Percentiles rank a stretch among this genome's conserved stretches.
Evolutionary conservation across 352 stramenopile genomes (phyloP).

Genomic region (Hyaloperonospora arabidopsidis): DNA sequence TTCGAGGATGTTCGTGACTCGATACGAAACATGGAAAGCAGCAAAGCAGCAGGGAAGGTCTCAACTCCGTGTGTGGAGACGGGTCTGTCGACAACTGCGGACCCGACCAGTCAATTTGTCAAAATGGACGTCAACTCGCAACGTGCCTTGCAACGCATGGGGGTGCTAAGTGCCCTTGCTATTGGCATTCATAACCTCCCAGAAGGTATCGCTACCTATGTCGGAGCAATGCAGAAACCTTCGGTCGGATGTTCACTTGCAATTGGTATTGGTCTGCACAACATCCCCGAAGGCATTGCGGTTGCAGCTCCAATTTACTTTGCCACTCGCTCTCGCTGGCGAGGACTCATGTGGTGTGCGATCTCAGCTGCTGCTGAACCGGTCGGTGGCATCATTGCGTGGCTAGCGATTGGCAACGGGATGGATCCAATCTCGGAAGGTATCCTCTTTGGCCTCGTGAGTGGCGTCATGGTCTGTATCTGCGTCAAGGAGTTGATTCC

Average conservation of each 20-base stretch:
- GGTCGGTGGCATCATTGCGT: conserved; percentile 84
- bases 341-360: conserved; percentile 89
- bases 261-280: conserved; percentile 93
- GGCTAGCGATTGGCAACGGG: conserved; percentile 63
- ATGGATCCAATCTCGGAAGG: conserved; percentile 68
- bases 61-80: conserved; percentile 19
- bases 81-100: background rate
- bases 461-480: conserved; percentile 93
- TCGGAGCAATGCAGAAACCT: conserved; percentile 84
- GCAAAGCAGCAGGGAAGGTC: conserved; percentile 3
- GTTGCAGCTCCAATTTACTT: conserved; percentile 96
- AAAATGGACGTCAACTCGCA: conserved; percentile 30
- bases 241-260: conserved; percentile 87
- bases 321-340: conserved; percentile 86
- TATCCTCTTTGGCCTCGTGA: conserved; percentile 87
- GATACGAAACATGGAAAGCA: conserved; percentile 25
- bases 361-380: conserved; percentile 86
- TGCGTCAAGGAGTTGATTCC: conserved; percentile 86
- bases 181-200: conserved; percentile 94
- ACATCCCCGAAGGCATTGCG: conserved; percentile 93
- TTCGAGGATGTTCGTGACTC: conserved; percentile 29
- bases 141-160: conserved; percentile 66
- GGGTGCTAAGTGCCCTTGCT: conserved; percentile 85
- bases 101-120: background rate
- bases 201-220: conserved; percentile 92